phyloP scores from a whole-genome alignment of 2,329 filamentous ascomycete genomes.

The Pseudogymnoascus sp. region DNA sequence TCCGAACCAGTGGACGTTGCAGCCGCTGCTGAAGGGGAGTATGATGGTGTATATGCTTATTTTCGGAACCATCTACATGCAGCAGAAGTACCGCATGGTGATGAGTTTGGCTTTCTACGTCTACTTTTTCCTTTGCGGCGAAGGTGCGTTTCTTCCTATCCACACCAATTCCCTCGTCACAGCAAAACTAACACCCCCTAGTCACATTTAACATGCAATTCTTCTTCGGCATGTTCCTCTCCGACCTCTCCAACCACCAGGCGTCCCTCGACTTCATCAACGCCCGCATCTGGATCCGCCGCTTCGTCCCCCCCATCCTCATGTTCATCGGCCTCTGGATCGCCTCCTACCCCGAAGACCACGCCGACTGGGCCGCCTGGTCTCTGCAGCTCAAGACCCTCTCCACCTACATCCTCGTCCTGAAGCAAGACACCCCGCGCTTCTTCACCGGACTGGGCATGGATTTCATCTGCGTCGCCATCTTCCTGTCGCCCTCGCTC shows the following conservation, averaged over 20 bases:
- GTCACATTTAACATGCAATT: slow-evolving; percentile 49
- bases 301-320: slow-evolving; percentile 40
- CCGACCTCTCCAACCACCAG: slow-evolving; percentile 47
- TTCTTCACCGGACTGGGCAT: slow-evolving; percentile 43
- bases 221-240: slow-evolving; percentile 53
- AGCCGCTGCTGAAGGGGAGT: slow-evolving; percentile 46
- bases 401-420: slow-evolving; percentile 38
- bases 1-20: slow-evolving; percentile 50
- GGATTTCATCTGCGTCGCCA: slow-evolving; percentile 40
- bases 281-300: slow-evolving; percentile 36
- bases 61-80: slow-evolving; percentile 42
- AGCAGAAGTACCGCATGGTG: slow-evolving; percentile 41
- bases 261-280: slow-evolving; percentile 39
- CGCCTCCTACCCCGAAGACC: slow-evolving; percentile 51
- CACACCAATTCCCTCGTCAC: neutral
- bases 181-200: slow-evolving; percentile 16
- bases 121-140: slow-evolving; percentile 35
- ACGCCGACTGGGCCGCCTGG: slow-evolving; percentile 46
- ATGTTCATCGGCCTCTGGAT: slow-evolving; percentile 46
- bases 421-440: slow-evolving; percentile 40
- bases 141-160: slow-evolving; percentile 20
- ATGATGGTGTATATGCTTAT: slow-evolving; percentile 47
- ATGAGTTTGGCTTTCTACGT: slow-evolving; percentile 38
- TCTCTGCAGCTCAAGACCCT: slow-evolving; percentile 33
- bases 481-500: slow-evolving; percentile 43